Evolutionary conservation across 2,329 filamentous ascomycete genomes (phyloP).

Genomic region (Diaporthe sp.): DNA sequence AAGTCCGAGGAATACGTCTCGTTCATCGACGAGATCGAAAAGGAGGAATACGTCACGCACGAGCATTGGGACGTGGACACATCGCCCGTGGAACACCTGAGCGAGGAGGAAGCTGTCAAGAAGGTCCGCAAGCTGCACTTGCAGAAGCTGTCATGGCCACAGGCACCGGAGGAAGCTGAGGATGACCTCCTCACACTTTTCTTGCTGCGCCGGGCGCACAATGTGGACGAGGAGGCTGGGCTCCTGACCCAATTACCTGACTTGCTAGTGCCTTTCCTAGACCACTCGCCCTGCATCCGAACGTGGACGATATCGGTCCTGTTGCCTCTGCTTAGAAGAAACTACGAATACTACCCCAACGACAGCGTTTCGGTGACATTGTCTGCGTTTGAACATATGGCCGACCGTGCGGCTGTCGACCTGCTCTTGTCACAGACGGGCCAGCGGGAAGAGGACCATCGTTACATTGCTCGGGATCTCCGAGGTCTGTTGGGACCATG

Average conservation of each 20-base stretch:
- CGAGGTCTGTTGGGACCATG: constrained; percentile 78
- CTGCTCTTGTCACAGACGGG: constrained; percentile 70
- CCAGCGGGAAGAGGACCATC: constrained; percentile 48
- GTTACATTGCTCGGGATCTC: constrained; percentile 70
- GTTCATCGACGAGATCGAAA: constrained; percentile 68
- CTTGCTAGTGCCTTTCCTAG: constrained; percentile 76
- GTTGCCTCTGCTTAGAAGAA: constrained; percentile 75
- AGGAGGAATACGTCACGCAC: constrained; percentile 54
- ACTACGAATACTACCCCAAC: constrained; percentile 75
- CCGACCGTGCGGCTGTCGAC: constrained; percentile 68
- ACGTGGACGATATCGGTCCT: constrained; percentile 77
- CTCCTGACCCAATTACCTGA: constrained; percentile 73
- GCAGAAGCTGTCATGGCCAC: constrained; percentile 63
- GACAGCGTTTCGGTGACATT: constrained; percentile 62
- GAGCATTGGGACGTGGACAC: constrained; percentile 62
- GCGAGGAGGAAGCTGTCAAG: constrained; percentile 72
- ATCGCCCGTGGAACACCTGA: constrained; percentile 65
- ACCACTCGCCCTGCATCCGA: constrained; percentile 68
- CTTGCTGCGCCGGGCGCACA: constrained; percentile 73
- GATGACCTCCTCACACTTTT: constrained; percentile 71
- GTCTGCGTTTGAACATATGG: constrained; percentile 70
- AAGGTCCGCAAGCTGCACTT: constrained; percentile 72
- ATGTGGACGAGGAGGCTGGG: constrained; percentile 79
- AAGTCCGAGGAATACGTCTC: constrained; percentile 71
- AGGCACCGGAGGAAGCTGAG: constrained; percentile 57